Conservation (phyloP, 2,329 filamentous ascomycete genomes). For the Penicillium vulpinum region DNA sequence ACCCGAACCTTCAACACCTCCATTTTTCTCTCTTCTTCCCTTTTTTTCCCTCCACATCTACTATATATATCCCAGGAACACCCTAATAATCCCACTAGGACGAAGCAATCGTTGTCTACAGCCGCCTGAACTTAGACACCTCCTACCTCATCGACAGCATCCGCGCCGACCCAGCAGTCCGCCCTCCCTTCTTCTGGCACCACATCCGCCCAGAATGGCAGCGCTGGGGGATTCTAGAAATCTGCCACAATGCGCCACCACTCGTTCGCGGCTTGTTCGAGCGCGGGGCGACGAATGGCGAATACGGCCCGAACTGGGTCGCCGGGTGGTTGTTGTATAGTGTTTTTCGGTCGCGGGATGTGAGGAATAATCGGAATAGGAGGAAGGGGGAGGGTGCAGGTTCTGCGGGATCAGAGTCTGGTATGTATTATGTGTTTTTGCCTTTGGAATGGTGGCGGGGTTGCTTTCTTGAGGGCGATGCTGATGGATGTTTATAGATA, state of each 20-base stretch:
- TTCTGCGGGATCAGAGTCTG: slow-evolving; percentile 16
- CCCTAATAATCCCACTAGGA: slow-evolving; percentile 31
- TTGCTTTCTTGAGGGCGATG: neutral
- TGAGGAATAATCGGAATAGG: slow-evolving; percentile 49
- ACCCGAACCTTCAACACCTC: neutral
- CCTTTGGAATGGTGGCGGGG: neutral
- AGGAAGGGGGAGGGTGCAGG: slow-evolving; percentile 34
- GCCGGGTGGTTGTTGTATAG: slow-evolving; percentile 50
- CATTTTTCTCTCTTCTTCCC: neutral
- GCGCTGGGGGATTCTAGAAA: slow-evolving; percentile 45
- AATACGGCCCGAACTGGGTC: slow-evolving; percentile 50
- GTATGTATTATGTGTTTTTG: slow-evolving; percentile 4
- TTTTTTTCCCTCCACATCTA: neutral
- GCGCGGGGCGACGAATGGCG: slow-evolving; percentile 42
- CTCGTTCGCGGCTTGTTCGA: slow-evolving; percentile 43
- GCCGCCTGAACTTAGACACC: slow-evolving; percentile 42
- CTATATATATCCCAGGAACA: neutral
- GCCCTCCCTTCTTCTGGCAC: slow-evolving; percentile 50
- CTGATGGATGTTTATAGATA: slow-evolving; percentile 16
- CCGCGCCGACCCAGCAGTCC: slow-evolving; percentile 37
- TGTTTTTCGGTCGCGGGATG: slow-evolving; percentile 49
- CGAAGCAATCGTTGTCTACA: slow-evolving; percentile 48
- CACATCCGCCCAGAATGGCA: slow-evolving; percentile 47
- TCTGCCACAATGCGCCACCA: slow-evolving; percentile 43
- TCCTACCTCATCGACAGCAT: slow-evolving; percentile 44